These are phyloP conservation scores for Penicillium sp. DNA, from an alignment of 2,329 filamentous ascomycete genomes.

Conservation along the genomic window DNA sequence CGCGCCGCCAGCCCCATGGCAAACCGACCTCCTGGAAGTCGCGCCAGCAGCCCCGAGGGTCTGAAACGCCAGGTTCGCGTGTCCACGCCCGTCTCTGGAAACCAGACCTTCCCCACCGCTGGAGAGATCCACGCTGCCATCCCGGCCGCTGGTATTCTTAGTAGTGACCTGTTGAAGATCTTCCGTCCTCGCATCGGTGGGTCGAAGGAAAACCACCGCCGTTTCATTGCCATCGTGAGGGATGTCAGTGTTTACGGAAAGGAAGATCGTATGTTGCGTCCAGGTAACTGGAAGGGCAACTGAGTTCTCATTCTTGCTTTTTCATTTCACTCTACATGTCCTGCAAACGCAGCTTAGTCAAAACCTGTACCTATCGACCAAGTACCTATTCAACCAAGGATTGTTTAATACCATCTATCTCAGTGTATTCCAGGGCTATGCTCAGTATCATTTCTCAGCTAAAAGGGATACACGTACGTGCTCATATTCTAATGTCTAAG, in stretches of 20 bases:
- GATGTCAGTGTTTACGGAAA: constrained; percentile 47
- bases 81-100: constrained; percentile 32
- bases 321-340: too few relatives aligned
- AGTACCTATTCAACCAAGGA: too few relatives aligned
- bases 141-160: constrained; percentile 47
- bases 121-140: constrained; percentile 52
- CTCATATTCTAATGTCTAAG: too few relatives aligned
- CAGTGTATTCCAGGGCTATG: too few relatives aligned
- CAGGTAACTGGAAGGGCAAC: constrained; percentile 38
- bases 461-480: too few relatives aligned
- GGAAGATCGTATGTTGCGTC: constrained; percentile 44
- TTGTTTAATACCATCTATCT: too few relatives aligned
- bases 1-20: constrained; percentile 50
- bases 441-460: too few relatives aligned
- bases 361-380: too few relatives aligned
- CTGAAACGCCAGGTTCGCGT: constrained; percentile 28
- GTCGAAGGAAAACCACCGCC: constrained; percentile 43
- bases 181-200: constrained; percentile 48
- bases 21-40: constrained; percentile 36
- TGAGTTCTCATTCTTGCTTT: background rate
- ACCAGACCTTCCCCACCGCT: constrained; percentile 44
- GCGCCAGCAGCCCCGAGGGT: constrained; percentile 44
- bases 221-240: constrained; percentile 49
- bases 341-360: too few relatives aligned
- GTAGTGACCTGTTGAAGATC: constrained; percentile 45